Evolutionary conservation across 257 asterid species (phyloP).

Genomic region (Mentha longifolia): DNA sequence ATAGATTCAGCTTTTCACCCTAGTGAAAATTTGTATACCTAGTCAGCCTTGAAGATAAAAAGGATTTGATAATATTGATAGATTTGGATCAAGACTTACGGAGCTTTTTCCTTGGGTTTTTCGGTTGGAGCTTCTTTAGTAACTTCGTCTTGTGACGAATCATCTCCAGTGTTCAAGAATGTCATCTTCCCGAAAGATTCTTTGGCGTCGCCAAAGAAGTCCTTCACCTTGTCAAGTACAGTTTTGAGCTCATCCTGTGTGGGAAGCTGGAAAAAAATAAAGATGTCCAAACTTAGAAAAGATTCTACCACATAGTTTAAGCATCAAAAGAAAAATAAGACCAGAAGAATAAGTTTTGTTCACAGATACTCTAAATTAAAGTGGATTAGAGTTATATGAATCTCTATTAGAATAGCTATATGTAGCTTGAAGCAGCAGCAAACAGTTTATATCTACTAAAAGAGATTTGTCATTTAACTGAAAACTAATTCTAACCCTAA

Average conservation of each 20-base stretch:
- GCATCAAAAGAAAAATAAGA: no score
- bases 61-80: neutral
- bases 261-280: conserved; percentile 64
- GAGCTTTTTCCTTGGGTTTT: conserved; percentile 58
- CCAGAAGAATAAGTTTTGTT: no score
- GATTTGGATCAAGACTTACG: conserved; percentile 48
- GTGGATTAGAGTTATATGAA: no score
- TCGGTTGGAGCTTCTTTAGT: conserved; percentile 51
- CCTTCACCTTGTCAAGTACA: conserved; percentile 87
- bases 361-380: no score
- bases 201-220: conserved; percentile 87
- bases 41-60: conserved; percentile 2
- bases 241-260: conserved; percentile 77
- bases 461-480: no score
- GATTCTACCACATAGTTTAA: neutral
- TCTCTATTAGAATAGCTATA: no score
- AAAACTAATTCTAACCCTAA: no score
- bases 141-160: conserved; percentile 60
- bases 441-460: no score
- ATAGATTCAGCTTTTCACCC: conserved; percentile 51
- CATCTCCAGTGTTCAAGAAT: conserved; percentile 53
- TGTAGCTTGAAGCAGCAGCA: no score
- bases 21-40: neutral
- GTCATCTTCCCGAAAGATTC: conserved; percentile 94
- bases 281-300: neutral